Evolutionary conservation across 495 filamentous ascomycete species (phyloP), one percentile per base, ranked within the genome.

Genomic region (Melanomma pulvis-pyrius): DNA sequence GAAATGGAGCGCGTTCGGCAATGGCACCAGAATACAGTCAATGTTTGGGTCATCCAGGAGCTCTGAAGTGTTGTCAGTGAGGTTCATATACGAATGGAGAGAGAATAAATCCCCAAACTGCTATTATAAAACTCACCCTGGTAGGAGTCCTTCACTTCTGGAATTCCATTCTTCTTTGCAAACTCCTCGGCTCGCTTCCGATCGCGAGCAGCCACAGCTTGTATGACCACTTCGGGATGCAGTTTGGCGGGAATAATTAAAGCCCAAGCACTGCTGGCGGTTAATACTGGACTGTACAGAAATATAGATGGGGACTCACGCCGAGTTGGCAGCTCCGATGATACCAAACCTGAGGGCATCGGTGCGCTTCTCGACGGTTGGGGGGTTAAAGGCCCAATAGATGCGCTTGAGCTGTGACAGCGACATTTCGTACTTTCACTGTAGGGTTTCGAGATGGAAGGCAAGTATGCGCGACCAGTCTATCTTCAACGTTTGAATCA

Each of bases 171-270:
- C 60, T 79, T 81, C 70, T 82, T 81, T 1, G 87, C 86, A 71
- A 82, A 88, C 0, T 71, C 74, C 49, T 80, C 70, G 0, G 86
- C 87, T 54, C 77, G 81, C 2, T 71, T 70, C n/a, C 59, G 64
- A 62, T 87, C 81, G n/a, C 86, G 78, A 6, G 86, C 83, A 5
- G 87, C 84, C 0, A 91, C 79, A 1, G 82, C 81, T 1, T 78
- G 76, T 36, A 91, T 60, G 22, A 86, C 75, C 25, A 87, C 83
- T 47, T 86, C 85, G 0, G 86, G 78, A 67, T 89, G 86, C 8
- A 76, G 76, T 56, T 76, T 80, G 7, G 86, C 84, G 0, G 87
- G 84, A 19, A 59, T 65, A 47, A 88, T 6, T 84, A 15, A 89
- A 56, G 17, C 84, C 75, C 1, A 73, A n/a, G 1, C 82, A 11